Conservation (phyloP, 805 yeast species). For the Hanseniaspora vineae region DNA sequence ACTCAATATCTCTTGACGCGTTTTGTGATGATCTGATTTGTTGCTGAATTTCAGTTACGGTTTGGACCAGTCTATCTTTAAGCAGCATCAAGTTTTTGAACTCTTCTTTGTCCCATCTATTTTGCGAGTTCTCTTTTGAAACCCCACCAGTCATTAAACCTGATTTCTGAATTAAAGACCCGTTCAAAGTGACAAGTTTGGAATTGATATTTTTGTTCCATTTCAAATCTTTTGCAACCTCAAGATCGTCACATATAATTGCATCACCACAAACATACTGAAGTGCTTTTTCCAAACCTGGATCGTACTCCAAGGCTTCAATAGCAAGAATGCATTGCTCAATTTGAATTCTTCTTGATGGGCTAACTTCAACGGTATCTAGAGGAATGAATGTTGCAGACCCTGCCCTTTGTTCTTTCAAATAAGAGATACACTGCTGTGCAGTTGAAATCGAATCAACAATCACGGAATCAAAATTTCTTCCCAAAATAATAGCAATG, state of each 20-base stretch:
- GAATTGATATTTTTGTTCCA: conserved; percentile 49
- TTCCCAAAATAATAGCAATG: conserved; percentile 64
- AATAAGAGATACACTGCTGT: conserved; percentile 59
- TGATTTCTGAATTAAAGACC: conserved; percentile 70
- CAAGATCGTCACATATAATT: conserved; percentile 59
- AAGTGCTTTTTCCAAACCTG: conserved; percentile 59
- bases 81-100: conserved; percentile 39
- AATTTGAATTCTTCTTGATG: conserved; percentile 30
- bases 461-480: conserved; percentile 66
- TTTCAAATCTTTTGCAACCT: conserved; percentile 55
- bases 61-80: conserved; percentile 34
- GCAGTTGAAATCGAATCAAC: conserved; percentile 66
- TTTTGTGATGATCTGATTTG: conserved; percentile 38
- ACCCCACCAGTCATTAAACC: conserved; percentile 92
- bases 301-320: conserved; percentile 64
- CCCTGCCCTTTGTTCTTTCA: conserved; percentile 80
- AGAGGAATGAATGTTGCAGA: conserved; percentile 80
- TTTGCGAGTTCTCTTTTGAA: conserved; percentile 27
- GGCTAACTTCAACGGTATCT: conserved; percentile 57
- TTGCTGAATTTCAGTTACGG: conserved; percentile 30
- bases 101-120: conserved; percentile 66
- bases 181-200: conserved; percentile 71
- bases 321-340: conserved; percentile 31
- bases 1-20: conserved; percentile 42
- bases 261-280: conserved; percentile 71